These are phyloP conservation scores for Trichaptum fuscoviolaceum DNA, from an alignment of 768 basidiomycete genomes.

Conservation along the genomic window DNA sequence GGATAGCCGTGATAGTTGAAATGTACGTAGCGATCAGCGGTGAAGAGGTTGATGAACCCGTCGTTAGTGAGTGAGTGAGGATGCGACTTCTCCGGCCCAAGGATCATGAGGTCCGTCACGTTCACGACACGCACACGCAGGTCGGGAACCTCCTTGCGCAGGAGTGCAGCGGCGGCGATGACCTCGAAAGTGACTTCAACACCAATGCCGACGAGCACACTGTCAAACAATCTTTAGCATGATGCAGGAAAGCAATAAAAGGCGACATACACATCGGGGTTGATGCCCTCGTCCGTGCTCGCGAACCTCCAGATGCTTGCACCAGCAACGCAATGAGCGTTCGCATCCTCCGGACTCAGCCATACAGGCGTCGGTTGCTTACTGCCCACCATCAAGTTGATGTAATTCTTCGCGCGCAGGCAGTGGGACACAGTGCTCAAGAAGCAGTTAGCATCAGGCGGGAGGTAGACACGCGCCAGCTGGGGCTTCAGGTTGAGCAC, in stretches of 20 bases:
- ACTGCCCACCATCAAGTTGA: conserved; percentile 86
- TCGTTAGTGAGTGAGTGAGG: conserved; percentile 65
- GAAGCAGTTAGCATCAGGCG: conserved; percentile 88
- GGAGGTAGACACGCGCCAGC: conserved; percentile 73
- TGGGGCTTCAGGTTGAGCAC: conserved; percentile 73
- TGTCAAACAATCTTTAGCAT: conserved; percentile 16
- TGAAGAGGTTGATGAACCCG: conserved; percentile 69
- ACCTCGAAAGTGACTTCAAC: conserved; percentile 88
- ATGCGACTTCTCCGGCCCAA: conserved; percentile 62
- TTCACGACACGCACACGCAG: conserved; percentile 86
- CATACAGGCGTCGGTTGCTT: conserved; percentile 82
- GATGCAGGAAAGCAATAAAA: not conserved
- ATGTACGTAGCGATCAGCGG: conserved; percentile 58
- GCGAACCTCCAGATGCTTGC: conserved; percentile 84
- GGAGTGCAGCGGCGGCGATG: conserved; percentile 76
- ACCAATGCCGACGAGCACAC: conserved; percentile 82
- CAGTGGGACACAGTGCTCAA: conserved; percentile 82
- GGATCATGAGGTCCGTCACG: conserved; percentile 84
- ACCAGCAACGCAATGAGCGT: conserved; percentile 83
- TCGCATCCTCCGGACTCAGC: conserved; percentile 70
- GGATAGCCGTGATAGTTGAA: conserved; percentile 86
- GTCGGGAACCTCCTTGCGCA: conserved; percentile 61
- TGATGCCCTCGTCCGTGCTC: conserved; percentile 63
- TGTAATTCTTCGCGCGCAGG: conserved; percentile 75
- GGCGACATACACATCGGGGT: conserved; percentile 60